Base-by-base conservation (phyloP, 2,329 filamentous ascomycete genomes). In the Fusarium pseudograminearum region DNA sequence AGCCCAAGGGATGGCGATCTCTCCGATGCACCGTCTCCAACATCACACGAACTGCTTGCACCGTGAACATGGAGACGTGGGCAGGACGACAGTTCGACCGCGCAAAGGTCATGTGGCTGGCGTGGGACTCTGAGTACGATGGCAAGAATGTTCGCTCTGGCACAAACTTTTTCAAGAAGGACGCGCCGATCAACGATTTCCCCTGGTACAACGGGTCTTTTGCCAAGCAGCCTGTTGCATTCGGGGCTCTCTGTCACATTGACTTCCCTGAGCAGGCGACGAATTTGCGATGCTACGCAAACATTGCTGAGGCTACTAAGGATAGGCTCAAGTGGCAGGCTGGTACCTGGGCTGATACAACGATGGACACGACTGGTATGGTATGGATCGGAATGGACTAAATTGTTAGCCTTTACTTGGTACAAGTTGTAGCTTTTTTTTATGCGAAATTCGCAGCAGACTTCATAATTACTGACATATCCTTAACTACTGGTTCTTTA, bases 71-170 rank as follows among this genome's bases (percentile, higher is more conserved):
- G 2, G 42, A 50, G 8, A 56, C 42, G 1, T 56, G 42, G 42
- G 53, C 16, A 11, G 33, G 33, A 12, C 42, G 53, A 4, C n/a
- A 56, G 20, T 56, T 56, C 3, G 42, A 56, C 6, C 50, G 50
- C 3, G 50, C 50, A 22, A 53, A 44, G 38, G 50, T 53, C 16
- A 53, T 53, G 50, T 53, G 50, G 50, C 14, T 53, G 38, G 50
- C 50, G 16, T 53, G 50, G 50, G 50, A 53, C 6, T 42, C 50
- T 22, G 50, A 53, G 38, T 53, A 42, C 7, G 50, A 53, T 26
- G 50, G 50, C 3, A 42, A 53, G 15, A 42, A 31, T 33, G 50
- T 53, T 24, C 38, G 50, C 11, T 42, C 50, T n/a, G 50, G 50
- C 7, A 22, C 28, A 6, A n/a, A 3, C 5, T 44, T 15, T 26